phyloP scores from a whole-genome alignment of 2,329 filamentous ascomycete genomes.

The Thelonectria discophora region DNA sequence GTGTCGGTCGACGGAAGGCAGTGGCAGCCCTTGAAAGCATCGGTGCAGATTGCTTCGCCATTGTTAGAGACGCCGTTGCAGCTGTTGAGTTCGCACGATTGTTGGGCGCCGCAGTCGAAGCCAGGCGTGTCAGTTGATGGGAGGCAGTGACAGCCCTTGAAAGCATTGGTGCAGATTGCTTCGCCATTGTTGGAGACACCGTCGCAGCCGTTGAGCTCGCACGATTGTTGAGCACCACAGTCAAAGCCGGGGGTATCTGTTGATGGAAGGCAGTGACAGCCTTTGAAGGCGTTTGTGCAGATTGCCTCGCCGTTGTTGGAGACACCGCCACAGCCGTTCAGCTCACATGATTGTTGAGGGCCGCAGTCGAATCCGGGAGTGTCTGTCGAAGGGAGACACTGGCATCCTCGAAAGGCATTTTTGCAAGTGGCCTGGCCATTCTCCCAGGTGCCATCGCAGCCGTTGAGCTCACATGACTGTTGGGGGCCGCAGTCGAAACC shows the following conservation, averaged over 20 bases:
- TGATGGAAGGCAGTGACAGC: neutral
- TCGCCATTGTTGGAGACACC: conserved; percentile 4
- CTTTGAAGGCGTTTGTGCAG: neutral
- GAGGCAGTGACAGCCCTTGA: conserved; percentile 3
- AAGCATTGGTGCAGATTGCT: neutral
- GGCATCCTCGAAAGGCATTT: too few species aligned
- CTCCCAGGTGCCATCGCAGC: too few species aligned
- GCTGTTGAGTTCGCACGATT: conserved; percentile 10
- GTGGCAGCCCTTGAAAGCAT: conserved; percentile 1
- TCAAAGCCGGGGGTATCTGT: neutral
- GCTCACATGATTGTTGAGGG: too few species aligned
- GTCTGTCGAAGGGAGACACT: too few species aligned
- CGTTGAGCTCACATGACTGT: too few species aligned
- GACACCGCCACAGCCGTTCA: too few species aligned
- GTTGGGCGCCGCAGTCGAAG: conserved; percentile 2
- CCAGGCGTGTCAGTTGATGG: conserved; percentile 5
- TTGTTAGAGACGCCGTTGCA: conserved; percentile 5
- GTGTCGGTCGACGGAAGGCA: conserved; percentile 3
- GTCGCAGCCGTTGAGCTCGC: conserved; percentile 8
- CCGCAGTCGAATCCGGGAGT: too few species aligned
- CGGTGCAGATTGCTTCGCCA: conserved; percentile 4
- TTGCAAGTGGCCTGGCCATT: too few species aligned
- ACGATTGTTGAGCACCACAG: conserved; percentile 7
- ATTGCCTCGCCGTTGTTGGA: too few species aligned
- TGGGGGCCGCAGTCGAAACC: too few species aligned